Percentiles rank a stretch among this genome's conserved stretches.
These are phyloP conservation scores for Cyclotella choctawhatcheeana DNA, from an alignment of 108 stramenopile genomes.

Conservation along the genomic window DNA sequence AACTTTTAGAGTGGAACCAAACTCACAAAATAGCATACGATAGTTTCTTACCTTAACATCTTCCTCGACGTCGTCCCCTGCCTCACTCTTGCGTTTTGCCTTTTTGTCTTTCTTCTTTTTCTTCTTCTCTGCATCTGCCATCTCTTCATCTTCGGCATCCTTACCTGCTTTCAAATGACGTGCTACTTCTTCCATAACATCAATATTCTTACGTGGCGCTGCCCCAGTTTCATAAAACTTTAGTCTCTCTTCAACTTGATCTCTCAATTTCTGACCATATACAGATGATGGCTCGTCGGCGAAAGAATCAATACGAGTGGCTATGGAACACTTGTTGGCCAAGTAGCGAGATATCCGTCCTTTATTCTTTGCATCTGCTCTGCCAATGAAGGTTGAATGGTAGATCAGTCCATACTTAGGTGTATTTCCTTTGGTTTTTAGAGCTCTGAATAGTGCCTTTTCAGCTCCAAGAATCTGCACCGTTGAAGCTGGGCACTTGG, in stretches of 20 bases:
- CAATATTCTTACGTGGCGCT: constrained; percentile 96
- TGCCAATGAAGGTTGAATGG: constrained; percentile 98
- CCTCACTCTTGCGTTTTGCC: constrained; percentile 58
- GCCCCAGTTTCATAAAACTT: constrained; percentile 98
- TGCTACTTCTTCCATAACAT: constrained; percentile 97
- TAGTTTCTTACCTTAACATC: constrained; percentile 21
- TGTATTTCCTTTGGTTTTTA: constrained; percentile 99
- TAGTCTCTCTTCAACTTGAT: constrained; percentile 99
- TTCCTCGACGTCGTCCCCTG: constrained; percentile 39
- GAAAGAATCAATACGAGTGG: constrained; percentile 98
- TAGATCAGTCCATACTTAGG: constrained; percentile 99
- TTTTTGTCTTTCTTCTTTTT: constrained; percentile 55
- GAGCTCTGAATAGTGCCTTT: constrained; percentile 99
- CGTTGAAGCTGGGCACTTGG: constrained; percentile 99
- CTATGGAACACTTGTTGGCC: constrained; percentile 99
- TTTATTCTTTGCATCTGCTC: constrained; percentile 99
- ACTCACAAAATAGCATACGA: not conserved
- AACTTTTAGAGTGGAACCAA: not conserved
- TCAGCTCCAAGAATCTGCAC: constrained; percentile 99
- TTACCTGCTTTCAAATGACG: constrained; percentile 73
- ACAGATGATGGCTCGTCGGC: constrained; percentile 90
- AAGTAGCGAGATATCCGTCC: constrained; percentile 98
- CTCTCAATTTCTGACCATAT: constrained; percentile 97
- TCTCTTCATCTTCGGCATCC: constrained; percentile 50
- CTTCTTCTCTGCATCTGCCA: constrained; percentile 43